A percentile compares a stretch with the other conserved stretches of the same genome.
phyloP scores from a whole-genome alignment of 768 basidiomycete genomes.

The Kwoniella sp. region DNA sequence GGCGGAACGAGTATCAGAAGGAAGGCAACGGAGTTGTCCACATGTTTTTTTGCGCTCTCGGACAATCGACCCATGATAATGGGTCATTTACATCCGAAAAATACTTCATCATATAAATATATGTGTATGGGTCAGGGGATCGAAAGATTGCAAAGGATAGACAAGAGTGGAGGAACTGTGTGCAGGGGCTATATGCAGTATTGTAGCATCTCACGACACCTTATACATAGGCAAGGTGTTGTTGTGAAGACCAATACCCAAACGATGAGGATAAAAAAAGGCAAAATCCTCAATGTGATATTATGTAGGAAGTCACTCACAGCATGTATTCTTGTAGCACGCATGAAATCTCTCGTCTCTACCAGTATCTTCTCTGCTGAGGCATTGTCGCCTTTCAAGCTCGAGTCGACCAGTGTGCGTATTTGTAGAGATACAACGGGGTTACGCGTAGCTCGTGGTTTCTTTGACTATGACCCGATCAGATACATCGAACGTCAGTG shows the following conservation, averaged over 20 bases:
- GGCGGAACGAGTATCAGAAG: constrained; percentile 41
- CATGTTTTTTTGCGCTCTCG: constrained; percentile 56
- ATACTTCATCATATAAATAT: constrained; percentile 50
- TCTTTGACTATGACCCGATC: constrained; percentile 29
- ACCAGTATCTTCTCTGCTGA: constrained; percentile 30
- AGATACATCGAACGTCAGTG: too few relatives aligned
- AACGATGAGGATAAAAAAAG: too few relatives aligned
- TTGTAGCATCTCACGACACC: too few relatives aligned
- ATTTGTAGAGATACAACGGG: constrained; percentile 26
- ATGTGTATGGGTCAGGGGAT: neutral
- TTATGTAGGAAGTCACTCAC: too few relatives aligned
- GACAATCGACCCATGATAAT: constrained; percentile 40
- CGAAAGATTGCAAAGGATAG: neutral
- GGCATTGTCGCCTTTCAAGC: constrained; percentile 4
- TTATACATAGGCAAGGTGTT: too few relatives aligned
- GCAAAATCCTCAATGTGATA: too few relatives aligned
- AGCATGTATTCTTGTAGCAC: constrained; percentile 74
- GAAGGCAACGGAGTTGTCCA: constrained; percentile 56
- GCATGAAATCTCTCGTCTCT: constrained; percentile 62
- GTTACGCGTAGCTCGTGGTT: constrained; percentile 35
- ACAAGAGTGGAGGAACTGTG: too few relatives aligned
- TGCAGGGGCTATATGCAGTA: too few relatives aligned
- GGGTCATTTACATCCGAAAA: constrained; percentile 54
- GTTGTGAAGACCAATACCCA: too few relatives aligned
- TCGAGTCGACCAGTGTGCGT: constrained; percentile 26